phyloP scores from a whole-genome alignment of 164 flowering plant genomes.

The Magnolia sinica region DNA sequence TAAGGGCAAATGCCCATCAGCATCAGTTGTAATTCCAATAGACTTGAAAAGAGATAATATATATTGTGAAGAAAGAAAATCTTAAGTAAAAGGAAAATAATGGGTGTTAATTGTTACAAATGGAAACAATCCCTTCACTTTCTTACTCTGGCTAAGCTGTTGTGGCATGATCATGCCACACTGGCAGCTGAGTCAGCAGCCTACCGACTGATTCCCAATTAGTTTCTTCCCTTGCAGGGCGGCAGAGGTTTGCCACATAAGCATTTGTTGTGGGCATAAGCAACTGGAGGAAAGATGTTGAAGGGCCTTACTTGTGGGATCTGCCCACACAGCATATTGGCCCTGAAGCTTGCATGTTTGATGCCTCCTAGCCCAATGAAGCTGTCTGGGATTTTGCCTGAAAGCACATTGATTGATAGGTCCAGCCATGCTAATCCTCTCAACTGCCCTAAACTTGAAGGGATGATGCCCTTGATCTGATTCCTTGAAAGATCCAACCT shows the following conservation, averaged over 20 bases:
- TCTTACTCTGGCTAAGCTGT: background rate
- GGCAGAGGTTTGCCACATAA: conserved; percentile 88
- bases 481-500: conserved; percentile 69
- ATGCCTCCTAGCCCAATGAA: conserved; percentile 42
- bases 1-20: too few relatives aligned
- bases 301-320: conserved; percentile 89
- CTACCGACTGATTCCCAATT: conserved; percentile 31
- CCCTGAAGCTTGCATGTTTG: conserved; percentile 72
- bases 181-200: conserved; percentile 38
- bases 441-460: conserved; percentile 58
- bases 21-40: background rate
- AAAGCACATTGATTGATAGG: conserved; percentile 59
- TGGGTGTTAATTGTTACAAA: conserved; percentile 5
- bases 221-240: conserved; percentile 43
- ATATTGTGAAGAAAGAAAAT: background rate
- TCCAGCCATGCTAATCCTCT: conserved; percentile 66
- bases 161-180: conserved; percentile 4
- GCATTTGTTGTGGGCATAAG: conserved; percentile 86
- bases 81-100: background rate
- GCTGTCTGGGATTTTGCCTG: conserved; percentile 69
- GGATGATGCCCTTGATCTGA: conserved; percentile 62
- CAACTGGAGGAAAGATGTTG: conserved; percentile 63
- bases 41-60: too few relatives aligned
- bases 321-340: conserved; percentile 75
- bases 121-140: background rate